These are phyloP conservation scores for Drosera capensis DNA, from an alignment of 148 eudicot genomes.

Conservation along the genomic window DNA sequence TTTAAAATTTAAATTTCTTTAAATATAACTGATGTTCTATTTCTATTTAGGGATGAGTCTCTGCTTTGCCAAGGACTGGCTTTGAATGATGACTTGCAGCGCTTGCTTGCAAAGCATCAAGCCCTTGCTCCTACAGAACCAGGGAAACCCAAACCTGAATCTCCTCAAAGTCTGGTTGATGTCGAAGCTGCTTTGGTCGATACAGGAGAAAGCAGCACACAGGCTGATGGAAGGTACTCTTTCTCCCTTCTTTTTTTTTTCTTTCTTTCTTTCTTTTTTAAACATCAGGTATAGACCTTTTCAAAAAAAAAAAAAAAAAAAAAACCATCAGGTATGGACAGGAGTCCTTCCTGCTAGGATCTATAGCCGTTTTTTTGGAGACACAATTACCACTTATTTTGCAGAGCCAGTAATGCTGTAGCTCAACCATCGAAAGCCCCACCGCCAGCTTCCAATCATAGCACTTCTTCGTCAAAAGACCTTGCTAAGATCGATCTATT, in stretches of 20 bases:
- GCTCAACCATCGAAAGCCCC: slow-evolving; percentile 25
- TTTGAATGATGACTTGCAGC: slow-evolving; percentile 88
- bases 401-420: slow-evolving; percentile 37
- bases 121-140: slow-evolving; percentile 26
- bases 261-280: too few species aligned
- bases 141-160: slow-evolving; percentile 43
- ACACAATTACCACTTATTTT: slow-evolving; percentile 31
- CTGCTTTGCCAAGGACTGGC: slow-evolving; percentile 84
- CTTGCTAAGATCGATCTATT: slow-evolving; percentile 60
- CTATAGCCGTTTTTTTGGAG: background rate
- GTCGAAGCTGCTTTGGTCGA: slow-evolving; percentile 72
- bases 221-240: slow-evolving; percentile 45
- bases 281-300: too few species aligned
- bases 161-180: slow-evolving; percentile 34
- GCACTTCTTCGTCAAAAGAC: slow-evolving; percentile 31
- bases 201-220: slow-evolving; percentile 54
- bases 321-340: too few species aligned
- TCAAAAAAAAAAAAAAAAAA: too few species aligned
- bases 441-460: slow-evolving; percentile 38
- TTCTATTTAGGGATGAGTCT: slow-evolving; percentile 97
- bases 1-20: too few species aligned
- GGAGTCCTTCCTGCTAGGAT: background rate
- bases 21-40: too few species aligned
- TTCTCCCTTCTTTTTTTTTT: too few species aligned
- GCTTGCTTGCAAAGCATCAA: slow-evolving; percentile 73